A percentile compares a stretch with the other conserved stretches of the same genome.
phyloP scores from a whole-genome alignment of 495 filamentous ascomycete species.

The Aspergillus saccharolyticus region DNA sequence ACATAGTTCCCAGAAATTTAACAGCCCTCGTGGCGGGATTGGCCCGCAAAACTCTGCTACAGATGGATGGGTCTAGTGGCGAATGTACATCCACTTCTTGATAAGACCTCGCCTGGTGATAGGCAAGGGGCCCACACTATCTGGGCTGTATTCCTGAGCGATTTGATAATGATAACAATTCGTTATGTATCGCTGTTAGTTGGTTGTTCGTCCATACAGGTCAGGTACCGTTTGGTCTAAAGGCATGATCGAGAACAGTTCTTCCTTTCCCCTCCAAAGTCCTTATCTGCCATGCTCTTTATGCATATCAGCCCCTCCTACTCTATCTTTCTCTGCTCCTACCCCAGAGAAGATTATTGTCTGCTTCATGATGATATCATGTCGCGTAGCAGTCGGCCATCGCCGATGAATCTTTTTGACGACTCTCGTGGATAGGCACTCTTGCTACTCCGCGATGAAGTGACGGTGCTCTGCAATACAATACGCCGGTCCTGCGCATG shows the following conservation, averaged over 20 bases:
- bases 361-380: background rate
- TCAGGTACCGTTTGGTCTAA: background rate
- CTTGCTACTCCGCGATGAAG: background rate
- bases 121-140: slow-evolving; percentile 5
- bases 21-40: slow-evolving; percentile 1
- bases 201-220: background rate
- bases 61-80: slow-evolving; percentile 7
- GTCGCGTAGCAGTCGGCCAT: background rate
- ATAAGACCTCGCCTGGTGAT: slow-evolving; percentile 16
- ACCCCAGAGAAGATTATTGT: background rate
- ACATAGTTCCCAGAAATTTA: slow-evolving; percentile 3
- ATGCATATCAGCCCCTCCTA: background rate
- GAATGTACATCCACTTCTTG: slow-evolving; percentile 3
- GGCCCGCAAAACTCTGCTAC: slow-evolving; percentile 3
- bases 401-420: background rate
- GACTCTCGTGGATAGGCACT: background rate
- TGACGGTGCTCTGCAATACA: background rate
- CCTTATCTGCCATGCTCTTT: background rate
- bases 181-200: slow-evolving; percentile 2
- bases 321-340: background rate
- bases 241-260: background rate
- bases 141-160: background rate
- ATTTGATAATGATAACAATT: slow-evolving; percentile 14
- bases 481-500: background rate
- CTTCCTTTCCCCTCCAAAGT: background rate